Evolutionary conservation across 225 moss, liverwort and hornwort genomes (phyloP), one percentile per base, ranked within the genome.

Genomic region (Polytrichum commune): DNA sequence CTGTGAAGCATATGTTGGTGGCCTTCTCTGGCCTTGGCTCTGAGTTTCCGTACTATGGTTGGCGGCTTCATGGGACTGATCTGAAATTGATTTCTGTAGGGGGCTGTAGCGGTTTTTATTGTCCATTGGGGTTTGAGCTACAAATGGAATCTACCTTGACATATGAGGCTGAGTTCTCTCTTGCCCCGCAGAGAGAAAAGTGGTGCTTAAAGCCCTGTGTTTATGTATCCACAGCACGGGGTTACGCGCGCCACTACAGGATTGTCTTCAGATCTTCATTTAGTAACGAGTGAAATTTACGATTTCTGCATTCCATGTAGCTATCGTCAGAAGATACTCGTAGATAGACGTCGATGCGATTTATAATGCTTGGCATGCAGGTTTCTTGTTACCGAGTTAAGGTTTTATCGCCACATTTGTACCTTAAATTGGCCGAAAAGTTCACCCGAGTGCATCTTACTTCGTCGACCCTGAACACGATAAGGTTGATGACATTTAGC

Each of bases 271-370:
- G 4, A 2, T 0, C 0, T 38, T 9, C 3, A 46, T 10, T 10
- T 0, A 3, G 10, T 46, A 0, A 46, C 46, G 78, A 86, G 86
- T 83, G 86, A 78, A 62, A 80, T 86, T 83, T 86, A 54, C 80
- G 80, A 61, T 86, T 80, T 78, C 71, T 69, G 72, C 71, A 3
- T 55, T 56, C 24, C 13, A 8, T 86, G 62, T 83, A 78, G 69
- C 76, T 80, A 77, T 68, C 71, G 86, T 76, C 80, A 86, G 86
- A 86, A 86, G 83, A 86, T 76, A 74, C 86, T 86, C 78, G 81
- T 55, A 83, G 26, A 83, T 33, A 22, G 72, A 38, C 28, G 28
- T 13, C 19, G 66, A n/a, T 57, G 72, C 81, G 78, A 78, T 60
- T 63, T 60, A 1, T 61, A 30, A 46, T 55, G 81, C 78, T 28